Conservation (phyloP, 768 basidiomycete genomes). For the Amanita phalloides region DNA sequence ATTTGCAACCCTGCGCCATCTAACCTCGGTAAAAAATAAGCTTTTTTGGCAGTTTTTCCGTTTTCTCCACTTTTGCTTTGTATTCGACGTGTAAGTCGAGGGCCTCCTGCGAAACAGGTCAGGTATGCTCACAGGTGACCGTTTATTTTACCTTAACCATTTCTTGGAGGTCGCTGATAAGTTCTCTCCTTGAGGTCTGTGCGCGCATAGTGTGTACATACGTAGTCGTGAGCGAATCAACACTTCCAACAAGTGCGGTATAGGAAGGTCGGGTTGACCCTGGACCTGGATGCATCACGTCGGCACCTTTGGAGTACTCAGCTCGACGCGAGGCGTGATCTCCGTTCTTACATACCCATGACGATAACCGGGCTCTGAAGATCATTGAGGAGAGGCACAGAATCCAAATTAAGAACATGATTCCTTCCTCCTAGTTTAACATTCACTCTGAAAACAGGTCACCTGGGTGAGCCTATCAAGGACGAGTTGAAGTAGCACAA, state of each 20-base stretch:
- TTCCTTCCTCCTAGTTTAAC: slow-evolving; percentile 82
- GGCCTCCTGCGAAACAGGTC: slow-evolving; percentile 29
- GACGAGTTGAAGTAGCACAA: slow-evolving; percentile 12
- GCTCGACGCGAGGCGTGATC: not conserved
- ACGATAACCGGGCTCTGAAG: slow-evolving; percentile 64
- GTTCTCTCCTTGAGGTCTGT: slow-evolving; percentile 52
- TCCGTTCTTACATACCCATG: slow-evolving; percentile 39
- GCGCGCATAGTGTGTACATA: slow-evolving; percentile 45
- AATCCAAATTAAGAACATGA: slow-evolving; percentile 50
- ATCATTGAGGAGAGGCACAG: slow-evolving; percentile 47
- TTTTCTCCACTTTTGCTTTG: slow-evolving; percentile 35
- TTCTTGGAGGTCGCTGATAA: slow-evolving; percentile 52
- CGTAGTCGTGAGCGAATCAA: slow-evolving; percentile 60
- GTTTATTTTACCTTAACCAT: slow-evolving; percentile 43
- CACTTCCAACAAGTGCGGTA: slow-evolving; percentile 63
- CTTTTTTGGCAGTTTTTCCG: slow-evolving; percentile 33
- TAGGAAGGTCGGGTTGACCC: slow-evolving; percentile 67
- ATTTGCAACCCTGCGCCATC: slow-evolving; percentile 14
- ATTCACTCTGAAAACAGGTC: slow-evolving; percentile 43
- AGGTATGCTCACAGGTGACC: not conserved
- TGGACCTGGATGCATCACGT: slow-evolving; percentile 76
- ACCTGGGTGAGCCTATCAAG: not conserved
- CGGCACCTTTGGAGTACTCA: slow-evolving; percentile 39
- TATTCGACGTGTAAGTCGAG: slow-evolving; percentile 45
- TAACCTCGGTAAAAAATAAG: slow-evolving; percentile 63